A percentile compares a stretch with the other conserved stretches of the same genome.
These are phyloP conservation scores for Phialophora expanda DNA, from an alignment of 2,329 filamentous ascomycete species.

Conservation along the genomic window DNA sequence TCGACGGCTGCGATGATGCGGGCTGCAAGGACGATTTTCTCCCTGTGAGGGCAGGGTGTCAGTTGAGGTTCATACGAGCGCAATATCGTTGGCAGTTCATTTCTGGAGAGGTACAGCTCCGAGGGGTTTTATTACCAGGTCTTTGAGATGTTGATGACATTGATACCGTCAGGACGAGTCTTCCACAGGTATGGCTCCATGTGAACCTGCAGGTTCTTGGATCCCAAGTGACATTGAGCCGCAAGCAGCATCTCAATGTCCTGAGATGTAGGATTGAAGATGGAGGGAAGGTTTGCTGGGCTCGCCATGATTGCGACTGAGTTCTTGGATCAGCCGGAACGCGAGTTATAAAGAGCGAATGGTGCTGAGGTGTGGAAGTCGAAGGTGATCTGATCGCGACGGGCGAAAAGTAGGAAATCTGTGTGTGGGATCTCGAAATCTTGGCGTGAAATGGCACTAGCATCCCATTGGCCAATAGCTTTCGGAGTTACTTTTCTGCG, in stretches of 20 bases:
- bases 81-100: background rate
- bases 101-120: background rate
- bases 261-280: slow-evolving; percentile 96
- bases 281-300: slow-evolving; percentile 87
- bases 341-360: slow-evolving; percentile 49
- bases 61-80: slow-evolving; percentile 12
- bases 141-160: slow-evolving; percentile 99
- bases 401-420: background rate
- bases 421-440: slow-evolving; percentile 13
- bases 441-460: slow-evolving; percentile 10
- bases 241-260: slow-evolving; percentile 99
- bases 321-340: slow-evolving; percentile 52
- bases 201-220: slow-evolving; percentile 99
- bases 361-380: slow-evolving; percentile 37
- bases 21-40: slow-evolving; percentile 99
- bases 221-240: slow-evolving; percentile 93
- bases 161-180: slow-evolving; percentile 97
- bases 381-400: slow-evolving; percentile 15
- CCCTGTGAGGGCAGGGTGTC: slow-evolving; percentile 62
- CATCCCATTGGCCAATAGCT: background rate
- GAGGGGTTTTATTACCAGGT: slow-evolving; percentile 74
- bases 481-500: slow-evolving; percentile 32
- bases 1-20: slow-evolving; percentile 98
- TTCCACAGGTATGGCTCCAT: slow-evolving; percentile 99
- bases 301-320: slow-evolving; percentile 64